Conservation (phyloP, 163 green algal genomes). For the Chlorella variabilis region DNA sequence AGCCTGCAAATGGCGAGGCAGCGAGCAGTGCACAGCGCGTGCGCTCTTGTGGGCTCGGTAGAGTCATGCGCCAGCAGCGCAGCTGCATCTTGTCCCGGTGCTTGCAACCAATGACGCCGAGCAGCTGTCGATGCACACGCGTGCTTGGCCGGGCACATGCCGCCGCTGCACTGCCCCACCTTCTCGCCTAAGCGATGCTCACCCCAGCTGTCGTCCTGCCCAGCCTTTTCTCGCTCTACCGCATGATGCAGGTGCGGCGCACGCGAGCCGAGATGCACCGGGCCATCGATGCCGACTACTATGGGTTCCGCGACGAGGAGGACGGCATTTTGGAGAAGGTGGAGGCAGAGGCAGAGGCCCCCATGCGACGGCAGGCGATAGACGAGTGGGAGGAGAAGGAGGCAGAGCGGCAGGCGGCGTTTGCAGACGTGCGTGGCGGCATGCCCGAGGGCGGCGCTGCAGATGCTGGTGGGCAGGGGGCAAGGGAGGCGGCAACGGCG, state of each 20-base stretch:
- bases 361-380: constrained; percentile 66
- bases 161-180: too few relatives aligned
- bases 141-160: too few relatives aligned
- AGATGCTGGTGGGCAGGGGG: constrained; percentile 22
- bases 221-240: too few relatives aligned
- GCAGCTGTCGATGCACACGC: too few relatives aligned
- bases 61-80: too few relatives aligned
- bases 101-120: too few relatives aligned
- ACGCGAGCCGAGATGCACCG: constrained; percentile 90
- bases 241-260: constrained; percentile 59
- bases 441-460: neutral
- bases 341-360: constrained; percentile 84
- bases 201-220: too few relatives aligned
- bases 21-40: too few relatives aligned
- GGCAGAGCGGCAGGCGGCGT: constrained; percentile 61
- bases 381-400: constrained; percentile 79
- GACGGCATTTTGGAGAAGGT: constrained; percentile 90
- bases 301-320: constrained; percentile 97
- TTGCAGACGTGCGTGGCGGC: constrained; percentile 29
- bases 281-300: constrained; percentile 96
- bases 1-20: too few relatives aligned
- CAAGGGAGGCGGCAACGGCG: constrained; percentile 14
- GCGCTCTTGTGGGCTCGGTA: too few relatives aligned
- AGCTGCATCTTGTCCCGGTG: too few relatives aligned
- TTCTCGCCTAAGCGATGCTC: too few relatives aligned